A percentile compares a stretch with the other conserved stretches of the same genome.
Conservation (phyloP, 257 asterid species). For the Ballota nigra region DNA sequence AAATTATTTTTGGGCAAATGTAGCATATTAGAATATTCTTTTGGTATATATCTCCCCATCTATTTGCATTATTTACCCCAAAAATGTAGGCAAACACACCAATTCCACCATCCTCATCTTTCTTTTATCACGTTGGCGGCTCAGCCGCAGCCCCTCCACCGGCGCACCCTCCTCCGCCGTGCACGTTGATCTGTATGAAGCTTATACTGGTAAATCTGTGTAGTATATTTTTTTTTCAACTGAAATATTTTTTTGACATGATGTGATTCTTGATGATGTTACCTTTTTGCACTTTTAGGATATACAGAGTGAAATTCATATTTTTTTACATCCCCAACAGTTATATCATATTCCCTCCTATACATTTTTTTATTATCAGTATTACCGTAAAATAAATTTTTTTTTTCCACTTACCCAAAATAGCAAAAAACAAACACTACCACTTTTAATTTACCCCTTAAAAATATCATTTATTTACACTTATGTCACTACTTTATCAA, state of each 20-base stretch:
- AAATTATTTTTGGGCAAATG: slow-evolving; percentile 12
- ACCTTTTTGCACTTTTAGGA: background rate
- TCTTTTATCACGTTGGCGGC: slow-evolving; percentile 14
- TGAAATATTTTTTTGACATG: background rate
- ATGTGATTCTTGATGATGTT: background rate
- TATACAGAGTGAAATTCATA: background rate
- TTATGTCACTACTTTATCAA: too few species aligned
- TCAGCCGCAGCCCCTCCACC: slow-evolving; percentile 11
- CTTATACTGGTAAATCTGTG: background rate
- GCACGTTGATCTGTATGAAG: background rate
- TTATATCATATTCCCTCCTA: too few species aligned
- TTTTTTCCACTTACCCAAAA: too few species aligned
- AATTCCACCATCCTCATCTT: slow-evolving; percentile 5
- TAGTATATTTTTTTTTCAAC: background rate
- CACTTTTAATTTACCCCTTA: too few species aligned
- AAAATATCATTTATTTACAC: too few species aligned
- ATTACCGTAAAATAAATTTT: too few species aligned
- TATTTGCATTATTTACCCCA: slow-evolving; percentile 13
- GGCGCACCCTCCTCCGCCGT: slow-evolving; percentile 16
- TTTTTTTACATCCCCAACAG: background rate
- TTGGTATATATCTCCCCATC: slow-evolving; percentile 41
- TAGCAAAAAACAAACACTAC: too few species aligned
- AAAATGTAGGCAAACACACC: background rate
- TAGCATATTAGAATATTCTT: slow-evolving; percentile 60
- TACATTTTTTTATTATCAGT: too few species aligned